These are phyloP conservation scores for Rugonectria rugulosa DNA, from an alignment of 2,329 filamentous ascomycete species.

Conservation along the genomic window DNA sequence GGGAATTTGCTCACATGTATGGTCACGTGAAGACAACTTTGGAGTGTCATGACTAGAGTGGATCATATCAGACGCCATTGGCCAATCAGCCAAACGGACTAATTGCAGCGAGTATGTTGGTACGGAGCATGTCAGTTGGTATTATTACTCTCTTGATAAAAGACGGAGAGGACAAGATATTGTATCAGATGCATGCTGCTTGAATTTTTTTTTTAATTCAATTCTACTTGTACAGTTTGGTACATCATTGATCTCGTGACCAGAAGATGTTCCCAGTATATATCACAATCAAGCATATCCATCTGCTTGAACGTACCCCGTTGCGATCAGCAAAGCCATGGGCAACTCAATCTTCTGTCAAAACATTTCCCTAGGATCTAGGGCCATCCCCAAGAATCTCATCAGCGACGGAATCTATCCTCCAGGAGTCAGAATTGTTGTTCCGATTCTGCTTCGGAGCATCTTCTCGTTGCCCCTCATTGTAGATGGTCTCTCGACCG, in stretches of 20 bases:
- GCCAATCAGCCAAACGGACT: not conserved
- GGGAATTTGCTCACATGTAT: slow-evolving; percentile 24
- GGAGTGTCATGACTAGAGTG: too few relatives aligned
- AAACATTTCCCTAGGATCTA: slow-evolving; percentile 63
- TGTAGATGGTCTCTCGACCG: slow-evolving; percentile 46
- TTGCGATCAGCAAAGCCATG: slow-evolving; percentile 43
- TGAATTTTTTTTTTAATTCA: slow-evolving; percentile 37
- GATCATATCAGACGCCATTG: not conserved
- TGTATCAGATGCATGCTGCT: slow-evolving; percentile 27
- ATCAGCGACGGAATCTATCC: slow-evolving; percentile 37
- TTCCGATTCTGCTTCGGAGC: slow-evolving; percentile 16
- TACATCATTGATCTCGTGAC: slow-evolving; percentile 35
- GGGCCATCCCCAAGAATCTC: slow-evolving; percentile 37
- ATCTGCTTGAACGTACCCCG: slow-evolving; percentile 17
- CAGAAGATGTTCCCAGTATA: slow-evolving; percentile 36
- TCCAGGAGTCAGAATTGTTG: slow-evolving; percentile 27
- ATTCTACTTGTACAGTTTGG: slow-evolving; percentile 44
- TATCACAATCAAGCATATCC: slow-evolving; percentile 20
- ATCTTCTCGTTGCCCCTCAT: slow-evolving; percentile 30
- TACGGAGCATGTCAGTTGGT: too few relatives aligned
- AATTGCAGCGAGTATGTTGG: too few relatives aligned
- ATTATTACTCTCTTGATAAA: not conserved
- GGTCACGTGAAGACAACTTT: slow-evolving; percentile 36
- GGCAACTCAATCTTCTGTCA: slow-evolving; percentile 49
- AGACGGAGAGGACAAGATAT: slow-evolving; percentile 10